Evolutionary conservation across 2,329 filamentous ascomycete genomes (phyloP), one percentile per base, ranked within the genome.

Genomic region (Raffaelea albimanens): DNA sequence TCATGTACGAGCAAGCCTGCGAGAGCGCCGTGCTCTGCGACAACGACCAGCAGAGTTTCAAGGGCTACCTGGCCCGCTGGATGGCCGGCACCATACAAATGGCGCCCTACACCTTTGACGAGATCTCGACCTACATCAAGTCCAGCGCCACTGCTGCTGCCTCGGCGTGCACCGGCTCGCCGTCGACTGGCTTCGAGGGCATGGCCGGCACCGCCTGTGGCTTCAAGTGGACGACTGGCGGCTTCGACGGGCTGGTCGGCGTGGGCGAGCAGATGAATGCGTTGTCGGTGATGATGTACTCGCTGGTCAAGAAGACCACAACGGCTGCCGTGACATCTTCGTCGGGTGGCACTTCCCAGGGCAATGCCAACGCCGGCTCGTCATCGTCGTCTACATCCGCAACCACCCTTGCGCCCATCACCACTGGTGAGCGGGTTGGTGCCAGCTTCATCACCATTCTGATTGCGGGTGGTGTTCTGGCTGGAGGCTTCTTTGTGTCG

Each of bases 51-150:
- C 75, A 75, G 57, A 80, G 74, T 43, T 89, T 88, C 77, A 89
- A 89, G 66, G 84, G 82, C 11, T 88, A 87, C 61, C 69, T 87
- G 22, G 65, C 78, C 22, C 80, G 85, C 40, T 89, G 82, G 78
- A 64, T 83, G 59, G 72, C 77, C 1, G 67, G 66, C 18, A 73
- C 76, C 2, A 64, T 71, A 7, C 71, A 76, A 59, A 60, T 82
- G 56, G 77, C 73, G 1, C 74, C 79, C 1, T 68, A 70, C 53
- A 76, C 72, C 1, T 67, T 63, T 50, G 62, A 69, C 43, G 63
- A 59, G 4, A 73, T 83, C 52, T 66, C 68, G 56, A 67, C 70
- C 5, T 63, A 79, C n/a, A 61, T 84, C 40, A 59, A 63, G 29
- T 61, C 65, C n/a, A 71, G 67, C 25, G 80, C 76, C 1, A 51